phyloP scores from a whole-genome alignment of 2,329 filamentous ascomycete species.

The Herpotrichia juniperi region DNA sequence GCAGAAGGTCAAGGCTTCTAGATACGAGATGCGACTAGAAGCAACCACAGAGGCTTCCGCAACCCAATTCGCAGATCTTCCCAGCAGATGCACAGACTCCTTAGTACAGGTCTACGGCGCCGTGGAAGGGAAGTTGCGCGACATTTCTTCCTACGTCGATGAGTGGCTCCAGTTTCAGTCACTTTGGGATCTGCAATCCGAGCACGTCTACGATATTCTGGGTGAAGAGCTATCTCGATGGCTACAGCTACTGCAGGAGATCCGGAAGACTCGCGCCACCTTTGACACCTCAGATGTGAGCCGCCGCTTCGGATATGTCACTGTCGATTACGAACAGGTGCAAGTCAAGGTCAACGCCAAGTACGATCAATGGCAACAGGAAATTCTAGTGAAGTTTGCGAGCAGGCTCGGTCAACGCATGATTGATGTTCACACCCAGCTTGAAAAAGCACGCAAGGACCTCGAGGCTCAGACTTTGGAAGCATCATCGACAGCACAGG shows the following conservation, averaged over 20 bases:
- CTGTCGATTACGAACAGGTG: constrained; percentile 97
- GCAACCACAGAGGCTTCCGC: constrained; percentile 67
- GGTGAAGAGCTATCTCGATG: constrained; percentile 91
- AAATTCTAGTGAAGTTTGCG: constrained; percentile 93
- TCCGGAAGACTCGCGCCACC: constrained; percentile 90
- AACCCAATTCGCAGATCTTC: constrained; percentile 79
- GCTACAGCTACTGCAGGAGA: constrained; percentile 95
- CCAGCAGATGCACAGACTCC: constrained; percentile 79
- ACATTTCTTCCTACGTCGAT: constrained; percentile 86
- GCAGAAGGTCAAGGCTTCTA: constrained; percentile 90
- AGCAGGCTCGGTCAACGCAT: constrained; percentile 86
- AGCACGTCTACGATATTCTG: constrained; percentile 90
- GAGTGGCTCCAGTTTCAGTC: constrained; percentile 99
- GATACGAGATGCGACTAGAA: constrained; percentile 85
- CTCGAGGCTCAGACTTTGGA: constrained; percentile 92
- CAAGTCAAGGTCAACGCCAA: constrained; percentile 99
- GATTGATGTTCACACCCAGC: constrained; percentile 88
- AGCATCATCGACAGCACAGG: constrained; percentile 92
- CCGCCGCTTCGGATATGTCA: constrained; percentile 89
- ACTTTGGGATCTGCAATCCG: constrained; percentile 94
- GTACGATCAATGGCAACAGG: constrained; percentile 99
- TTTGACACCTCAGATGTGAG: constrained; percentile 97
- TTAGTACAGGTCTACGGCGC: constrained; percentile 81
- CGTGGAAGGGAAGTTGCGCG: constrained; percentile 80
- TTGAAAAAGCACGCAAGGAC: constrained; percentile 87